These are phyloP conservation scores for Breynia disticha DNA, from an alignment of 441 rosid species.

Conservation along the genomic window DNA sequence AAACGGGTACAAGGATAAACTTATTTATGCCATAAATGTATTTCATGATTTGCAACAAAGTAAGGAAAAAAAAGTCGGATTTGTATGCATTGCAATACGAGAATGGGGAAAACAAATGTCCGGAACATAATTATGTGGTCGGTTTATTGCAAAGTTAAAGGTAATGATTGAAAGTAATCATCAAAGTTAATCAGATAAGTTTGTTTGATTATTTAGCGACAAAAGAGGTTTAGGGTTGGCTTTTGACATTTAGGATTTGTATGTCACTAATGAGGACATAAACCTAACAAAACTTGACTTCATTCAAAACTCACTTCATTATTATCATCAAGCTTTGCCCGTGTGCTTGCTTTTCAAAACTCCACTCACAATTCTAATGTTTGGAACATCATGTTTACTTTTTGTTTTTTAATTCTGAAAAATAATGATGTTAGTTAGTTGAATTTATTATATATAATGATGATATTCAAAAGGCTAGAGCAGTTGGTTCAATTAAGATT, in stretches of 20 bases:
- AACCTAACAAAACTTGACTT: conserved; percentile 13
- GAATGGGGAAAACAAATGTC: conserved; percentile 2
- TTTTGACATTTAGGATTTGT: conserved; percentile 17
- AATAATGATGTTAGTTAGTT: too few relatives aligned
- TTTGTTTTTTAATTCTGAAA: too few relatives aligned
- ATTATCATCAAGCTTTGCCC: not conserved
- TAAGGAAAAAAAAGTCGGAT: not conserved
- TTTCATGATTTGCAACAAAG: not conserved
- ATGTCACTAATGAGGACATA: conserved; percentile 17
- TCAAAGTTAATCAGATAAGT: conserved; percentile 5
- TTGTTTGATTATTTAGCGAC: conserved; percentile 17
- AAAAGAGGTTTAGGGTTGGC: conserved; percentile 6
- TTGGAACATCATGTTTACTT: too few relatives aligned
- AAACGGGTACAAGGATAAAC: too few relatives aligned
- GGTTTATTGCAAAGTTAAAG: conserved; percentile 4
- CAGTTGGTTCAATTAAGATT: too few relatives aligned
- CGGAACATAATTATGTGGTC: conserved; percentile 13
- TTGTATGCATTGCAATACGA: conserved; percentile 3
- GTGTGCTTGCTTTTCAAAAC: too few relatives aligned
- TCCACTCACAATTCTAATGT: too few relatives aligned
- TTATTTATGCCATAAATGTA: too few relatives aligned
- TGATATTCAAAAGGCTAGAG: too few relatives aligned
- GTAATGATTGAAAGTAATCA: not conserved
- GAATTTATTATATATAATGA: too few relatives aligned
- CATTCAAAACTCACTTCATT: not conserved